phyloP scores from a whole-genome alignment of 805 yeast genomes.

The Starmera caribaea region DNA sequence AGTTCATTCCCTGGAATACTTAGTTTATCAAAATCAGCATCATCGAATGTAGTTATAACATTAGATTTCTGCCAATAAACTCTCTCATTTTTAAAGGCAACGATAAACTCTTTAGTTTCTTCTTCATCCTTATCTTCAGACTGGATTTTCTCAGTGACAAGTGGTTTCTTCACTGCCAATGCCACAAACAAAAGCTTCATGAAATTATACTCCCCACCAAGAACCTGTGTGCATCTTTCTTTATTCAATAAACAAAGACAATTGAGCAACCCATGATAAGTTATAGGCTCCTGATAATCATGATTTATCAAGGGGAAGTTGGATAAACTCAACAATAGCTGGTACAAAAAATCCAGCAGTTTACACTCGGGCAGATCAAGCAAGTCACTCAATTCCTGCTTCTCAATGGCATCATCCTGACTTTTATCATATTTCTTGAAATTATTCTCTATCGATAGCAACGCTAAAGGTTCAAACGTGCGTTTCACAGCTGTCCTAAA shows the following conservation, averaged over 20 bases:
- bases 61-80: constrained; percentile 23
- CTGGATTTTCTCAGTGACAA: constrained; percentile 6
- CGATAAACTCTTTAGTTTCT: constrained; percentile 8
- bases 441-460: constrained; percentile 19
- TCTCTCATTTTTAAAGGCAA: constrained; percentile 6
- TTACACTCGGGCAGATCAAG: constrained; percentile 26
- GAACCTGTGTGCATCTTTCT: constrained; percentile 29
- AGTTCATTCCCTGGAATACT: constrained; percentile 31
- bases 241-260: constrained; percentile 33
- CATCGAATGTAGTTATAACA: constrained; percentile 33
- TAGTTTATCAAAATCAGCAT: constrained; percentile 27
- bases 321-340: constrained; percentile 32
- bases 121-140: constrained; percentile 8
- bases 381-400: constrained; percentile 20
- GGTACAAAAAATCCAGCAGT: constrained; percentile 27
- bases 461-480: constrained; percentile 24
- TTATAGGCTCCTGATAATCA: constrained; percentile 19
- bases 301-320: constrained; percentile 39
- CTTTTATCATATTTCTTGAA: constrained; percentile 14
- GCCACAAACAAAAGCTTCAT: constrained; percentile 39
- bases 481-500: too few species aligned
- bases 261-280: constrained; percentile 32
- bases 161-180: constrained; percentile 19
- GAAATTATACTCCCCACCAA: constrained; percentile 29
- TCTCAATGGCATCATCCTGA: constrained; percentile 16